Conservation (phyloP, 2,329 filamentous ascomycete species). For the Leptographium wingfieldii region DNA sequence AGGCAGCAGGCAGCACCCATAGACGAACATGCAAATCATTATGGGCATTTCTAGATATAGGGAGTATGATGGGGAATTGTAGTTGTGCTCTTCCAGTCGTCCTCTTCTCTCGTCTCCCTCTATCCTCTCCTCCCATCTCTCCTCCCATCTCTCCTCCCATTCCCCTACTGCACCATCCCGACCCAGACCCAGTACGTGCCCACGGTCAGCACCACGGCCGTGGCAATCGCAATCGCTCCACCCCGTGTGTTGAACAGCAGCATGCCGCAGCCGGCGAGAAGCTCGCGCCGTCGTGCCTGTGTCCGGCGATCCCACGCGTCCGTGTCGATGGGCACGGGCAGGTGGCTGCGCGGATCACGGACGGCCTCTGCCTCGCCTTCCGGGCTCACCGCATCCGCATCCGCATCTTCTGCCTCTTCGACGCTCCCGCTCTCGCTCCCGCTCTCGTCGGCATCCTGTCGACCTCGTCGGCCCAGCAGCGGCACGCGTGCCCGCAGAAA, state of each 20-base stretch:
- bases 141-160: background rate
- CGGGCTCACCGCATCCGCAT: background rate
- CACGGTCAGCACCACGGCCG: slow-evolving; percentile 27
- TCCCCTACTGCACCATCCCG: background rate
- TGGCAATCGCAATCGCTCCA: slow-evolving; percentile 32
- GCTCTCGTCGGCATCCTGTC: background rate
- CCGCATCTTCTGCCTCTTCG: background rate
- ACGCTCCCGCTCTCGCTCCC: background rate
- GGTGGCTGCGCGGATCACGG: slow-evolving; percentile 26
- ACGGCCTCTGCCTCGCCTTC: background rate
- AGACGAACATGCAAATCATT: no score
- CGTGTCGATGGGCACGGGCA: slow-evolving; percentile 40
- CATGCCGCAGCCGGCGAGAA: slow-evolving; percentile 40
- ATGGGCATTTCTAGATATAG: no score
- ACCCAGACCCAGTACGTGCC: slow-evolving; percentile 31
- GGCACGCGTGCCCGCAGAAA: slow-evolving; percentile 58
- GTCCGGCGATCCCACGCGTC: slow-evolving; percentile 40
- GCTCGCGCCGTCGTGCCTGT: slow-evolving; percentile 31
- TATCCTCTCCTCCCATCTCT: background rate
- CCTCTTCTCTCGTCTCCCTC: background rate
- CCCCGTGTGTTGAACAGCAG: slow-evolving; percentile 41
- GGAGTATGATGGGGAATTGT: no score
- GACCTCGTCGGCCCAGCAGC: slow-evolving; percentile 27
- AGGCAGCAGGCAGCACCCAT: no score
- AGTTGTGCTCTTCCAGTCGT: no score